These are phyloP conservation scores for Aspergillus sp. DNA, from an alignment of 2,329 filamentous ascomycete species.

Conservation along the genomic window DNA sequence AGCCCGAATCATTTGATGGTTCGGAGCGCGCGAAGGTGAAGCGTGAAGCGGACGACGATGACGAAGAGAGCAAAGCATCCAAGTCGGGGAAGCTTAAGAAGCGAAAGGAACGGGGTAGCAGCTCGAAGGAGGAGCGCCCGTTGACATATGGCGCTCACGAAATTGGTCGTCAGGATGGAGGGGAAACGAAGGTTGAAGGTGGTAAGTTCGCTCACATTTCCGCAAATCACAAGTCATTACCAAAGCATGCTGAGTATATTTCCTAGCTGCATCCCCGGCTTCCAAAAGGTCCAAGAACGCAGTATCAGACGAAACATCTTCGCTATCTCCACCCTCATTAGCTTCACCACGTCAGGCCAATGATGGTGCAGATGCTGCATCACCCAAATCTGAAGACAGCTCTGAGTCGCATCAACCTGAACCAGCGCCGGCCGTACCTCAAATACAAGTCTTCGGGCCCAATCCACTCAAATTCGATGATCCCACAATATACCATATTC, in stretches of 20 bases:
- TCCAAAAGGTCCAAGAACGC: slow-evolving; percentile 40
- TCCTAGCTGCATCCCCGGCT: slow-evolving; percentile 36
- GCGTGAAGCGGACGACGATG: slow-evolving; percentile 45
- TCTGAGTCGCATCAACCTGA: slow-evolving; percentile 60
- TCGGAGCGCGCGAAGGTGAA: slow-evolving; percentile 50
- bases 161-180: slow-evolving; percentile 63
- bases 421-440: slow-evolving; percentile 62
- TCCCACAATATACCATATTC: slow-evolving; percentile 92
- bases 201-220: slow-evolving; percentile 28
- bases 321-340: slow-evolving; percentile 42
- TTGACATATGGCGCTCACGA: slow-evolving; percentile 64
- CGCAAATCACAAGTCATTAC: not conserved
- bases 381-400: slow-evolving; percentile 61
- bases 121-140: slow-evolving; percentile 60
- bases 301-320: slow-evolving; percentile 38
- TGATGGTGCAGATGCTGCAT: slow-evolving; percentile 57
- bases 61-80: slow-evolving; percentile 47
- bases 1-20: slow-evolving; percentile 42
- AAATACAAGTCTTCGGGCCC: slow-evolving; percentile 85
- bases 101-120: slow-evolving; percentile 66
- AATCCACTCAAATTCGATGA: slow-evolving; percentile 90
- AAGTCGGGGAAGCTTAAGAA: slow-evolving; percentile 71
- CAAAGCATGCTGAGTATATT: slow-evolving; percentile 12
- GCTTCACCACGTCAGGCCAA: slow-evolving; percentile 44
- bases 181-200: slow-evolving; percentile 59